Evolutionary conservation across 495 filamentous ascomycete genomes (phyloP), one percentile per base, ranked within the genome.

Genomic region (Tuber indicum): DNA sequence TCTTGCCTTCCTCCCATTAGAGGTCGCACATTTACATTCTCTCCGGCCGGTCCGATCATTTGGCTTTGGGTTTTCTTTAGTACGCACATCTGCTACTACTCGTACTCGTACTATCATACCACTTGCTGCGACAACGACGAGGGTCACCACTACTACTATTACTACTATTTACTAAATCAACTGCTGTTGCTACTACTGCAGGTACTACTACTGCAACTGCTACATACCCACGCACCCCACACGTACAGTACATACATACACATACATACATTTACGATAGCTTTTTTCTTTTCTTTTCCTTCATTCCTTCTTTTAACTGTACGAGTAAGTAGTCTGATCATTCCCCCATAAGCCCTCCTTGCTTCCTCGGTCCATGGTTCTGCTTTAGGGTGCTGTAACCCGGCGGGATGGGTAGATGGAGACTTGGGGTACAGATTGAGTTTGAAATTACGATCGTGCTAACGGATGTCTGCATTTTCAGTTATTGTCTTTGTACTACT

Each of bases 381-480:
- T 80, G 58, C 74, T 58, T 80, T 80, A 74, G 77, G 78, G 78
- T 80, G 77, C 75, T 80, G 77, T 78, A 72, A 79, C 74, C 78
- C 78, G 77, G 58, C 26, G 58, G 58, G 58, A 16, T 66, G 58
- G 1, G 58, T 23, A 45, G 73, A 75, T 73, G 75, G 76, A 80
- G 78, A 75, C 78, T 76, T 79, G 70, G 72, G 49, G 73, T 78
- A 78, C 78, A 78, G 77, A 72, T 80, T 74, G 19, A 80, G 46
- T 32, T 75, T 42, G 23, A 79, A 79, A 79, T 79, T 82, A 71
- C 46, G 73, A 82, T 47, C 75, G 77, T 45, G 74, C 81, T 82
- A 78, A 82, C 80, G 81, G 81, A 73, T 82, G 75, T 82, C 73
- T 44, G 81, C 81, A 79, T 82, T 69, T 79, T 77, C 72, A 76